These are phyloP conservation scores for Theobroma cacao DNA, from an alignment of 345 rosid species.

Conservation along the genomic window DNA sequence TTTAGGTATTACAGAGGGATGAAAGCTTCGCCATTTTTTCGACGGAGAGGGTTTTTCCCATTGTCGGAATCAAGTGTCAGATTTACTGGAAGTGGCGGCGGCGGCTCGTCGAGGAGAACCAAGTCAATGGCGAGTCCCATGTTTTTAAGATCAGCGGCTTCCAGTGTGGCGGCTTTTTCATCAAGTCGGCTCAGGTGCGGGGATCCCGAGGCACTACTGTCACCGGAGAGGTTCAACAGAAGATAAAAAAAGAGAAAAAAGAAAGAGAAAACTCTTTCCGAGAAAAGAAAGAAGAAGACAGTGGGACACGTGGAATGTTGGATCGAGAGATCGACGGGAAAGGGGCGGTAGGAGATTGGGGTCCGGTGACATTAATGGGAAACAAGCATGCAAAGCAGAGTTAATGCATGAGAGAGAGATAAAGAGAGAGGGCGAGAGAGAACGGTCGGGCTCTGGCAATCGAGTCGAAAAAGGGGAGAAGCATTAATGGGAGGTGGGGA, in stretches of 20 bases:
- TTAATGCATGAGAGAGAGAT: conserved; percentile 24
- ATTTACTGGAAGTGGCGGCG: conserved; percentile 39
- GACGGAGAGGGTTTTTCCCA: conserved; percentile 67
- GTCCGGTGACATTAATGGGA: conserved; percentile 23
- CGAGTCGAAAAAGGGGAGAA: conserved; percentile 20
- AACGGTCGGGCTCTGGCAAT: conserved; percentile 11
- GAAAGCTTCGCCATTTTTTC: conserved; percentile 66
- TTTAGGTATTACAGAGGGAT: conserved; percentile 59
- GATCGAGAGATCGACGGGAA: conserved; percentile 25
- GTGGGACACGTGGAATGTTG: conserved; percentile 59
- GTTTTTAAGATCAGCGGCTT: conserved; percentile 45
- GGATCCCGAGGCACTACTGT: conserved; percentile 91
- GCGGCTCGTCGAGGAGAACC: conserved; percentile 54
- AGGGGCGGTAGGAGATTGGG: conserved; percentile 21
- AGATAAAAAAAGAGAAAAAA: conserved; percentile 22
- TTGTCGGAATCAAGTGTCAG: conserved; percentile 63
- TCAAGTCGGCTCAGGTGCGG: conserved; percentile 94
- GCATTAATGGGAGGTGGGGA: conserved; percentile 34
- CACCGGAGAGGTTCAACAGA: conserved; percentile 85
- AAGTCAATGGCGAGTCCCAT: conserved; percentile 86
- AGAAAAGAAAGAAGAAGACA: background rate
- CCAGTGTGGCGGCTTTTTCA: conserved; percentile 47
- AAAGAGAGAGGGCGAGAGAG: background rate
- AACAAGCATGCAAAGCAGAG: background rate
- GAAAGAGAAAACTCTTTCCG: background rate